Evolutionary conservation across 352 stramenopile genomes (phyloP), one percentile per base, ranked within the genome.

Genomic region (Hyaloperonospora brassicae): DNA sequence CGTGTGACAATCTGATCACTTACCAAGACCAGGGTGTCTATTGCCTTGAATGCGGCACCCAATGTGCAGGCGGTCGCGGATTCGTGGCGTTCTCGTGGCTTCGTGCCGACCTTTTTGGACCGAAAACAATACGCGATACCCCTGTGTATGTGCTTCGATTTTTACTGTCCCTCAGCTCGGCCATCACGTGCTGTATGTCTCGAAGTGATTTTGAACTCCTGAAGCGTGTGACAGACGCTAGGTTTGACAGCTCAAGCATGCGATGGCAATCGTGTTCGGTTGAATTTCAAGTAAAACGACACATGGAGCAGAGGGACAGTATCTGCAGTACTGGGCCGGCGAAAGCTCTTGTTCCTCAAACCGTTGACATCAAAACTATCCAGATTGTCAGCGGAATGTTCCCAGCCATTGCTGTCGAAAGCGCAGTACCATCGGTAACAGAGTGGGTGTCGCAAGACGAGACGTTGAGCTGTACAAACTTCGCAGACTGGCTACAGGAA

Each of bases 71-170:
- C 21, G 31, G 25, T 36, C 30, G 31, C 3, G 48, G 50, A 52
- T 35, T 89, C 1, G 59, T 84, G 4, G 43, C 82, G 17, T 91
- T 89, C 55, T 46, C 64, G 1, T 91, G 78, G 74, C 38, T 91
- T 14, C 31, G 46, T 22, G 36, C 24, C 5, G 34, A 4, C 24
- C 54, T 76, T 13, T 87, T 87, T 53, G 55, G 64, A 2, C 56
- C 62, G 0, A 34, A 68, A 1, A 50, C 52, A 0, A 55, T 86
- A 36, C 72, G 77, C n/a, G 73, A 79, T 25, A 79, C 61, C 2
- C 68, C 76, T 10, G 68, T 75, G n/a, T 87, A 86, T 31, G 61
- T 84, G 17, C 54, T 89, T 22, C 75, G 79, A 1, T 78, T 84
- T 23, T 22, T 68, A 5, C 43, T 62, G 1, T 57, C 59, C 1